Percentiles rank a stretch among this genome's conserved stretches.
These are phyloP conservation scores for Fusarium falciforme DNA, from an alignment of 2,329 filamentous ascomycete genomes.

Conservation along the genomic window DNA sequence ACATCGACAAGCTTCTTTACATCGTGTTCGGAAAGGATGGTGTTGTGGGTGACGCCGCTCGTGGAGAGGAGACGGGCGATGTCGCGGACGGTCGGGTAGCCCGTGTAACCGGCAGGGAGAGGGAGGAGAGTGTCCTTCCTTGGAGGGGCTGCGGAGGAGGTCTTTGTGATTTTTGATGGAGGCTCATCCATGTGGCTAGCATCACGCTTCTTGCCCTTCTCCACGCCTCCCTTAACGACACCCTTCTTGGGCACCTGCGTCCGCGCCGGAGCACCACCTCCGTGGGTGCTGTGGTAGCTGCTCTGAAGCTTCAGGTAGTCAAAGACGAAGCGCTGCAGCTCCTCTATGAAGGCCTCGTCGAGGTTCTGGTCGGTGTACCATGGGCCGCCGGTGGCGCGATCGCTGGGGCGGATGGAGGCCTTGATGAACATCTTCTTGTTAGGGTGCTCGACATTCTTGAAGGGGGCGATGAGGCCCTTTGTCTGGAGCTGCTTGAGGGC, in stretches of 20 bases:
- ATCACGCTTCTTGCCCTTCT: slow-evolving; percentile 62
- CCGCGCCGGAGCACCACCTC: slow-evolving; percentile 46
- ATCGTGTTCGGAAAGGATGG: slow-evolving; percentile 76
- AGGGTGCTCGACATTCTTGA: slow-evolving; percentile 92
- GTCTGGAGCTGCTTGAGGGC: slow-evolving; percentile 85
- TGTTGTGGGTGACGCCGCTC: slow-evolving; percentile 77
- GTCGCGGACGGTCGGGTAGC: slow-evolving; percentile 83
- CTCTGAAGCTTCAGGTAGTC: slow-evolving; percentile 78
- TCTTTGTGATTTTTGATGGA: slow-evolving; percentile 45
- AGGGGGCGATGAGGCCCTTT: slow-evolving; percentile 85
- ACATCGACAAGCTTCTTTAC: slow-evolving; percentile 89
- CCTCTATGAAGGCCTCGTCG: slow-evolving; percentile 88
- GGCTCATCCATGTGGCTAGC: slow-evolving; percentile 54
- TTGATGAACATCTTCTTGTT: slow-evolving; percentile 98
- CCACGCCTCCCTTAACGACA: slow-evolving; percentile 60
- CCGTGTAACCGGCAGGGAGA: slow-evolving; percentile 74
- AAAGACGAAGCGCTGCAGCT: slow-evolving; percentile 78
- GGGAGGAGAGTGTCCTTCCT: slow-evolving; percentile 60
- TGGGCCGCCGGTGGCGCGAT: slow-evolving; percentile 90
- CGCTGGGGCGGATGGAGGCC: slow-evolving; percentile 82
- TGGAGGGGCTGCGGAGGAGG: slow-evolving; percentile 24
- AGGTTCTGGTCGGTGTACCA: slow-evolving; percentile 95
- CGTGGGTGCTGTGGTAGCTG: slow-evolving; percentile 68
- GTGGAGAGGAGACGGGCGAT: slow-evolving; percentile 81
- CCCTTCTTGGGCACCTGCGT: slow-evolving; percentile 67